Conservation (phyloP, 495 filamentous ascomycete genomes). For the Neurospora sp. region DNA sequence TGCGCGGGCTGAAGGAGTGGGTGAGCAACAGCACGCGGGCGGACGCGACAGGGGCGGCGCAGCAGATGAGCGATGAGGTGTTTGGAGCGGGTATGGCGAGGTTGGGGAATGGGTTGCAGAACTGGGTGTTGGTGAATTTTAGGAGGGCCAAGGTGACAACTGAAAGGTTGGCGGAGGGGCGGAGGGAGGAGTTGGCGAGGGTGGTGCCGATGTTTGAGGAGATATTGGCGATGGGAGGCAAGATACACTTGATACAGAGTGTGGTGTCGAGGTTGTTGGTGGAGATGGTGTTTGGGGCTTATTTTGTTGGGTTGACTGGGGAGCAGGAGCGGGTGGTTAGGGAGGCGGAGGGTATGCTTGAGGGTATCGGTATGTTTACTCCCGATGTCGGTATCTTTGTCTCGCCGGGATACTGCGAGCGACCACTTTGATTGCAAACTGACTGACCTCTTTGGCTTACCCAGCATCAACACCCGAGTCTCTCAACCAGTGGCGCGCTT, state of each 20-base stretch:
- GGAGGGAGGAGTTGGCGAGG: conserved; percentile 25
- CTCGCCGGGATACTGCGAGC: too few relatives aligned
- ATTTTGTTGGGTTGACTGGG: conserved; percentile 40
- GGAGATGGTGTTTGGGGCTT: conserved; percentile 39
- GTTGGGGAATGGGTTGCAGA: conserved; percentile 46
- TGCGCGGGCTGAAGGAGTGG: conserved; percentile 45
- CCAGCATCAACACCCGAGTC: conserved; percentile 32
- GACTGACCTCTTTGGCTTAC: neutral
- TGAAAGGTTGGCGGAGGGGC: conserved; percentile 23
- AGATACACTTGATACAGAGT: conserved; percentile 43
- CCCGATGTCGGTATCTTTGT: too few relatives aligned
- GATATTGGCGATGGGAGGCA: conserved; percentile 30
- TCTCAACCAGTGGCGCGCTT: conserved; percentile 46
- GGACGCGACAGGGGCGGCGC: conserved; percentile 20
- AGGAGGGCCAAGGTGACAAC: conserved; percentile 40
- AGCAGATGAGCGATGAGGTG: conserved; percentile 45
- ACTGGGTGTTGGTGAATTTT: conserved; percentile 47
- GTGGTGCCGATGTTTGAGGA: conserved; percentile 42
- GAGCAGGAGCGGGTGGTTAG: conserved; percentile 32
- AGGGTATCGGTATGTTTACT: conserved; percentile 30
- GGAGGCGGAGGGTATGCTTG: conserved; percentile 35
- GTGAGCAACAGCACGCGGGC: conserved; percentile 40
- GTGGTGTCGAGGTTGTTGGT: conserved; percentile 41
- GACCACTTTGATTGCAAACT: too few relatives aligned
- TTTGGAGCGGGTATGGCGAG: conserved; percentile 36